Evolutionary conservation across 2,329 filamentous ascomycete genomes (phyloP).

Genomic region (Botrytis deweyae): DNA sequence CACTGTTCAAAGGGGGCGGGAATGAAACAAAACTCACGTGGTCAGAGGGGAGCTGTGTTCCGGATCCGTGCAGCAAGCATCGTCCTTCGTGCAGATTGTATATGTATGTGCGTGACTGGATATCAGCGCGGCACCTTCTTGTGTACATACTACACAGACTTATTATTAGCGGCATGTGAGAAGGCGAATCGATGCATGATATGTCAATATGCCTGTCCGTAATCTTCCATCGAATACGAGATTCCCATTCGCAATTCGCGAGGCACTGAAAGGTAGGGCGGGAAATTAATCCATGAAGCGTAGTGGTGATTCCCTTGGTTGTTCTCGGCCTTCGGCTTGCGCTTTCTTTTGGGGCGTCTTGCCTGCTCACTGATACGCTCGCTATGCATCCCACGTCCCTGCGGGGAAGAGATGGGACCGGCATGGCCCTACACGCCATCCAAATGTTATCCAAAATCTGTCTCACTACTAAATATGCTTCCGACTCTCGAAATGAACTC

Average conservation of each 20-base stretch:
- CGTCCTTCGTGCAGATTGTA: constrained; percentile 12
- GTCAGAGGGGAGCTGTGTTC: constrained; percentile 13
- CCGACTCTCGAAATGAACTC: not conserved
- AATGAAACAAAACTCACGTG: constrained; percentile 17
- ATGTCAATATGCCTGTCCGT: constrained; percentile 3
- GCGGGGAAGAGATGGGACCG: constrained; percentile 1
- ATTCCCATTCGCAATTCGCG: not conserved
- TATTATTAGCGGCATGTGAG: constrained; percentile 9
- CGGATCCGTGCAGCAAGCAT: constrained; percentile 14
- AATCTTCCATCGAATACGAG: constrained; percentile 7
- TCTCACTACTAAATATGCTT: not conserved
- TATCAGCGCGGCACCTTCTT: constrained; percentile 14
- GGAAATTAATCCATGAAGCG: not conserved
- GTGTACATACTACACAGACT: not conserved
- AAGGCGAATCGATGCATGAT: constrained; percentile 9
- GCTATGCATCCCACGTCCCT: not conserved
- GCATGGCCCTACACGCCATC: not conserved
- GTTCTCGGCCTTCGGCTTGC: constrained; percentile 2
- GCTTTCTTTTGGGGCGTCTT: not conserved
- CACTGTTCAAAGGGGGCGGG: no score
- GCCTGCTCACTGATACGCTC: not conserved
- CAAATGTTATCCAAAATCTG: not conserved
- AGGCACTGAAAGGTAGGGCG: not conserved
- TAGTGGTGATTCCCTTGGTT: constrained; percentile 2
- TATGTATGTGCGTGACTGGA: constrained; percentile 19